Base-by-base conservation (phyloP, 352 stramenopile species). In the Blastocystis sp. region DNA sequence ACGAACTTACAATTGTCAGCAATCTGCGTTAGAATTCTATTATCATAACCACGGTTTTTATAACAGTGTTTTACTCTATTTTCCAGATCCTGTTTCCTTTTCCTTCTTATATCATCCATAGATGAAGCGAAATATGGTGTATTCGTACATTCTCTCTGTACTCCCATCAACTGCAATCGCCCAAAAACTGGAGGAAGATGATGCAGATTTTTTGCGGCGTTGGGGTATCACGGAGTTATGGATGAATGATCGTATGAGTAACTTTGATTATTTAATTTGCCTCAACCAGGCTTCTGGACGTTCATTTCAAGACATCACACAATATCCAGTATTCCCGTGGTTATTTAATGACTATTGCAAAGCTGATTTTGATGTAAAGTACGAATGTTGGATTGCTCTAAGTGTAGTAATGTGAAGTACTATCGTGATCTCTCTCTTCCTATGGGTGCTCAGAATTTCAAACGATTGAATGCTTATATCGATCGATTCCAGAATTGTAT, bases 271-370 rank as follows among this genome's bases (percentile, higher is more conserved):
- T 87, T 89, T 98, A 24, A 95, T 97, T 88, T 92, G 96, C 87
- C 91, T 98, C 39, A 98, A 98, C 88, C 95, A 94, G 1, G 90
- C 97, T 46, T 93, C 95, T 0, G 95, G 95, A 6, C 88, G 95
- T 27, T 97, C 93, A 61, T 97, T 97, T 89, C 97, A 98, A 90
- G 95, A 98, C 66, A 92, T 98, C 16, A 98, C 93, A 86, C 95
- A 98, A 88, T 98, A 98, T 88, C 95, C 96, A 29, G 94, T 98
- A 5, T 97, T 97, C 66, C 96, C 96, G 19, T 99, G 95, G 96
- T 91, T 98, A 1, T 87, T 98, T 12, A 92, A 93, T 4, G 94
- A 98, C 89, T 98, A 98, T 88, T 92, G 89, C 0, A 95, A 92
- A 0, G 88, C 93, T 43, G 92, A 93, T 63, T 91, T 98, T n/a